Evolutionary conservation across 2,329 filamentous ascomycete species (phyloP), one percentile per base, ranked within the genome.

Genomic region (Calcarisporium arbuscula): DNA sequence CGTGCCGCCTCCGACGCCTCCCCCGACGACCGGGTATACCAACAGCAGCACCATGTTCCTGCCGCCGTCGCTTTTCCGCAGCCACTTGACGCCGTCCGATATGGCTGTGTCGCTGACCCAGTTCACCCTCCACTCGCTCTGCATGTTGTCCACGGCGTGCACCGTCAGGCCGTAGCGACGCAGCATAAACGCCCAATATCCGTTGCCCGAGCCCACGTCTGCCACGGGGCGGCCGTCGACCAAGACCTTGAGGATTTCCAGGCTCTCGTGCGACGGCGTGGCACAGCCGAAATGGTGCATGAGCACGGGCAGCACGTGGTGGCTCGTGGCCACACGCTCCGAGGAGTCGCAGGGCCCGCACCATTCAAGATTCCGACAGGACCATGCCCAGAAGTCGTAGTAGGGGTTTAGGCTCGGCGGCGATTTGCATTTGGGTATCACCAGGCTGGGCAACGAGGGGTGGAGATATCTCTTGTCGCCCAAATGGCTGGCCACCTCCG

Each of bases 241-340:
- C 3, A 84, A 53, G 30, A 70, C 62, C 22, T 68, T 68, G 20
- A 87, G 67, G 16, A 82, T 62, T 41, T 71, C 63, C 10, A 88
- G 61, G 2, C 73, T 67, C 47, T 85, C 80, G 54, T 82, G 80
- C 8, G 72, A 75, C 1, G 83, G 83, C 15, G 77, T 77, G 2
- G 74, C 73, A 58, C 82, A 88, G 32, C 82, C 82, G 54, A 87
- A 87, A 57, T 88, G 82, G 59, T 87, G 82, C 69, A 86, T 87
- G 36, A 86, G 67, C 14, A 87, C 65, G 3, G 82, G 82, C 8
- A 87, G 67, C 6, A 85, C 65, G 46, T 82, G 80, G 57, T 88
- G 83, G 32, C 71, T 73, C 39, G 66, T 70, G 34, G 65, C 67
- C 5, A 72, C 68, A 18, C 65, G 58, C 12, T 64, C 65, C 4